Base-by-base conservation (phyloP, 768 basidiomycete genomes). In the Tricholoma flavovirens region DNA sequence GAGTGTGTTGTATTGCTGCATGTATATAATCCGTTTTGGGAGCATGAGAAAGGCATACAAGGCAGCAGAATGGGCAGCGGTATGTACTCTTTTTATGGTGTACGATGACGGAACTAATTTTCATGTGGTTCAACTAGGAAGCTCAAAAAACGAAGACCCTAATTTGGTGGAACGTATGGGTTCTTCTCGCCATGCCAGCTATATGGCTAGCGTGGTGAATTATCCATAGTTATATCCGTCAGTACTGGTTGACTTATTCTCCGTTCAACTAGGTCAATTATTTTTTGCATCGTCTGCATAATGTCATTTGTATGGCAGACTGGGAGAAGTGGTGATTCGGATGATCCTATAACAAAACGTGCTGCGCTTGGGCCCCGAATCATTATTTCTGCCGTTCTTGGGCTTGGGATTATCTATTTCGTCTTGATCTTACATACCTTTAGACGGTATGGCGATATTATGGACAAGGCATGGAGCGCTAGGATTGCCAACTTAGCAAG, bases 11-110 rank as follows among this genome's bases (percentile, higher is more conserved):
- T 90, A 82, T 62, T 88, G 88, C 0, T 88, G 88, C 59, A 77
- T 87, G 50, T 90, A 86, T 67, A 88, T 86, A 12, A 73, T 89
- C n/a, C 74, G 85, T 22, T 89, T 89, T 56, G 80, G 80, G 6
- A 82, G 79, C 1, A 89, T 90, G 88, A 75, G 80, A 38, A 84
- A 77, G 59, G 85, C 88, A 80, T 75, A 82, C 60, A 81, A 82
- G 56, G 87, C 88, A 1, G 81, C 83, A 5, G 76, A 79, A 50
- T 90, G 87, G 84, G 85, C 86, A 14, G 83, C 88, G 70, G 45
- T 46, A 2, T 7, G 86, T 84, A 17, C 9, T 78, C 87, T 52
- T 77, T 83, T 4, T 14, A 15, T 38, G 36, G 5, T 84, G 83
- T 80, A 57, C n/a, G 51, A 38, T n/a, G 36, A 7, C 5, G 30